Conservation (phyloP, 257 asterid species). For the Solanum commersonii region DNA sequence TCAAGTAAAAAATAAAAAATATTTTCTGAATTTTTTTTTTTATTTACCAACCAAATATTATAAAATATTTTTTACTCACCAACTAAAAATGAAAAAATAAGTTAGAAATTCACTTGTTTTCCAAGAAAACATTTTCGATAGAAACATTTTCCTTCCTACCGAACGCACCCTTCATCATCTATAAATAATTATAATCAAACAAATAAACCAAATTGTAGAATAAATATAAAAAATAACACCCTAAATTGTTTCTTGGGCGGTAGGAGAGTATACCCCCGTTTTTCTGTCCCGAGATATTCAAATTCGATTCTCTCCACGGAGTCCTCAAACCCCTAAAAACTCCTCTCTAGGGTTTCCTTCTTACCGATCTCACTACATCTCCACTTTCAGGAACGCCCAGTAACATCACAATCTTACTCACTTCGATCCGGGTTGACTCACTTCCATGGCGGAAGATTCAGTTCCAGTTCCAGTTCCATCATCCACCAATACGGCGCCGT, state of each 20-base stretch:
- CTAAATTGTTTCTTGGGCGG: neutral
- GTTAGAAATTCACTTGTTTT: too few species aligned
- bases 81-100: too few species aligned
- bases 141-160: too few species aligned
- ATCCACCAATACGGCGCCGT: slow-evolving; percentile 22
- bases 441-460: slow-evolving; percentile 56
- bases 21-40: too few species aligned
- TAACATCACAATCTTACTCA: neutral
- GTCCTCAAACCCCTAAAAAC: neutral
- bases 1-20: too few species aligned
- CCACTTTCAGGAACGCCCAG: neutral
- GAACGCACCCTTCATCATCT: too few species aligned
- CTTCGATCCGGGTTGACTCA: neutral
- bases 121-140: too few species aligned
- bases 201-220: neutral
- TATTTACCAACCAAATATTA: too few species aligned
- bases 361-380: neutral
- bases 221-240: neutral
- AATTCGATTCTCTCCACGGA: neutral
- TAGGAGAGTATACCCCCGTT: neutral
- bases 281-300: neutral
- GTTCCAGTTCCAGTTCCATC: slow-evolving; percentile 3
- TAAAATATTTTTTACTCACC: too few species aligned
- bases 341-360: neutral
- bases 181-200: too few species aligned